Conservation (phyloP, 2,329 filamentous ascomycete genomes). For the Fragosphaeria purpurea region DNA sequence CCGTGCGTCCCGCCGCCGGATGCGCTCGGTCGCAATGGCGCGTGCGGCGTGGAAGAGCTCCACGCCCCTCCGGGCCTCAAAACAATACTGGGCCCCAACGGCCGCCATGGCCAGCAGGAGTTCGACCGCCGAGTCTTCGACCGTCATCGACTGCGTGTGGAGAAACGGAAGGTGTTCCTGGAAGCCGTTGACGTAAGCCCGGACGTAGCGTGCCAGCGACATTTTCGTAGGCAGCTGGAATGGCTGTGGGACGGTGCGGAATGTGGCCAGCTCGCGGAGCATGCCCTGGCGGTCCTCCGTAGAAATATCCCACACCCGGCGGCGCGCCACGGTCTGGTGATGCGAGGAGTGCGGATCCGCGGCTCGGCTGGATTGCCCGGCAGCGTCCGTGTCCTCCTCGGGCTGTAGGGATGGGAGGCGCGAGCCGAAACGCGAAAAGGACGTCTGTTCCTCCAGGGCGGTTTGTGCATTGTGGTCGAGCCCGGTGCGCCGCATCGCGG, state of each 20-base stretch:
- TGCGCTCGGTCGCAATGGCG: conserved; percentile 40
- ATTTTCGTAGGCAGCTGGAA: conserved; percentile 12
- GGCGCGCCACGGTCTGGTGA: no score
- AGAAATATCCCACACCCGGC: no score
- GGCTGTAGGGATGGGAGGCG: no score
- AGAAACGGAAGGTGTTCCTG: conserved; percentile 40
- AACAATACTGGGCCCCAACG: conserved; percentile 36
- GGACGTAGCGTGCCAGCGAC: conserved; percentile 13
- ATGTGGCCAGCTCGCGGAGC: background rate
- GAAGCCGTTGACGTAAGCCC: conserved; percentile 15
- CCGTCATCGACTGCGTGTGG: conserved; percentile 11
- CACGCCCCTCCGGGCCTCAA: conserved; percentile 39
- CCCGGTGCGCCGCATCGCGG: no score
- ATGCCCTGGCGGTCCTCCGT: no score
- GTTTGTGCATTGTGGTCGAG: no score
- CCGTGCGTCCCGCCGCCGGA: conserved; percentile 37
- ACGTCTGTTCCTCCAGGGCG: no score
- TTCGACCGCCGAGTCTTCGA: conserved; percentile 20
- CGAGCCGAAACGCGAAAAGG: no score
- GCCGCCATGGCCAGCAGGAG: conserved; percentile 40
- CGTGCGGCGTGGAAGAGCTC: conserved; percentile 48
- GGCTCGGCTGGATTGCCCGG: no score
- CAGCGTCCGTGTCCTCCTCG: no score
- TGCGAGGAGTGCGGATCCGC: no score
- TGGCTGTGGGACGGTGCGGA: background rate